Evolutionary conservation across 2,329 filamentous ascomycete species (phyloP).

Genomic region (Neopestalotiopsis sp.): DNA sequence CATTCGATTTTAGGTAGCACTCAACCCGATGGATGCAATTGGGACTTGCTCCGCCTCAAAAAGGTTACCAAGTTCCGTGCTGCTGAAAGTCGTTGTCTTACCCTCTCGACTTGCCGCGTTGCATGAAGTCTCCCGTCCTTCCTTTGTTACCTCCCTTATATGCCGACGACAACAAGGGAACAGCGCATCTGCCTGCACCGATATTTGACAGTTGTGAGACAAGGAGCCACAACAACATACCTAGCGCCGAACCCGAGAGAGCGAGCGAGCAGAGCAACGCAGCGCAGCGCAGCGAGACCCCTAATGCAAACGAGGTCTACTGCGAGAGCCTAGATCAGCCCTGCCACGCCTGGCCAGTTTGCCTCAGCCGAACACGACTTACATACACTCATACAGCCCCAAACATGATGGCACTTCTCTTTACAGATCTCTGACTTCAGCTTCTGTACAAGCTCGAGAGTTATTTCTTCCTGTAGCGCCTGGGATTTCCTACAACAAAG

Average conservation of each 20-base stretch:
- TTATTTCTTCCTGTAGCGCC: neutral
- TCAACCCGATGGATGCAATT: neutral
- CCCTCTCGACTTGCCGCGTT: conserved; percentile 8
- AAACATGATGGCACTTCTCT: conserved; percentile 11
- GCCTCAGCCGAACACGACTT: neutral
- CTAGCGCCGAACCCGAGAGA: neutral
- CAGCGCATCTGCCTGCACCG: neutral
- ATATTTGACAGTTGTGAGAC: neutral
- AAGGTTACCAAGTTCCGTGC: conserved; percentile 7
- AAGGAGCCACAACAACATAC: neutral
- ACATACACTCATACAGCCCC: too few species aligned
- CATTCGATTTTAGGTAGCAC: neutral
- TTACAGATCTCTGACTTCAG: neutral
- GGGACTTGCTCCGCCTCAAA: conserved; percentile 11
- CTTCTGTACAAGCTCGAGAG: neutral
- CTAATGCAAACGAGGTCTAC: neutral
- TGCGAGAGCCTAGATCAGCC: neutral
- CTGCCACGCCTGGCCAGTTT: neutral
- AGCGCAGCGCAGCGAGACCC: neutral
- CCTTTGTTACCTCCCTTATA: conserved; percentile 11
- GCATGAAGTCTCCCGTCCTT: neutral
- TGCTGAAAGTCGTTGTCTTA: conserved; percentile 13
- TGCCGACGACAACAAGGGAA: conserved; percentile 1
- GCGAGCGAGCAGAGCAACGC: neutral
- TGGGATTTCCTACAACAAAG: neutral